These are phyloP conservation scores for Fomitopsis betulina DNA, from an alignment of 1,284 basidiomycete genomes.

Conservation along the genomic window DNA sequence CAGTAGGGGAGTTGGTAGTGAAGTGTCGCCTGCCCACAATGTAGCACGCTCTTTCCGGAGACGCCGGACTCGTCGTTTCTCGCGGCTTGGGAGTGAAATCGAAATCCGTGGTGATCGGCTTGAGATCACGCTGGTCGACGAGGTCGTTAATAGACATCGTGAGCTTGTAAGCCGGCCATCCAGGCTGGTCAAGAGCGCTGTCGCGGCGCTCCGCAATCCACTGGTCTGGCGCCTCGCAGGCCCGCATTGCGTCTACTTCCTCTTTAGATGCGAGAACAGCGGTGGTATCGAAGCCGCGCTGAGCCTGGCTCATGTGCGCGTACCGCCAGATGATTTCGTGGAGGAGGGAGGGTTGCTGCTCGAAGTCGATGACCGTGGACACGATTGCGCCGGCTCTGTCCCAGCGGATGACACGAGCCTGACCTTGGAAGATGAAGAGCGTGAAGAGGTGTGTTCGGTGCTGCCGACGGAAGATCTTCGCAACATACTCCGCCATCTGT, in stretches of 20 bases:
- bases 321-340: conserved; percentile 13
- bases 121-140: background rate
- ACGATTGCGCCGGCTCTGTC: conserved; percentile 14
- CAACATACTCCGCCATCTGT: background rate
- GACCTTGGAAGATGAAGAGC: conserved; percentile 10
- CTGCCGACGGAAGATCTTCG: conserved; percentile 6
- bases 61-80: no score
- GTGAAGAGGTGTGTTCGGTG: conserved; percentile 10
- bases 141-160: background rate
- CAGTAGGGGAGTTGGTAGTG: background rate
- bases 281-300: conserved; percentile 14
- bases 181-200: background rate
- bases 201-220: background rate
- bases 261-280: background rate
- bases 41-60: background rate
- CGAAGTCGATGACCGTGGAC: conserved; percentile 10
- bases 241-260: background rate
- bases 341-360: conserved; percentile 4
- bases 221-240: background rate
- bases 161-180: conserved; percentile 4
- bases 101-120: no score
- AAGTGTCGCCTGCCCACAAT: background rate
- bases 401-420: conserved; percentile 14
- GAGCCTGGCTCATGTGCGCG: background rate
- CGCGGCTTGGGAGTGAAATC: no score